Base-by-base conservation (phyloP, 345 rosid genomes). In the Eucalyptus lansdowneana region DNA sequence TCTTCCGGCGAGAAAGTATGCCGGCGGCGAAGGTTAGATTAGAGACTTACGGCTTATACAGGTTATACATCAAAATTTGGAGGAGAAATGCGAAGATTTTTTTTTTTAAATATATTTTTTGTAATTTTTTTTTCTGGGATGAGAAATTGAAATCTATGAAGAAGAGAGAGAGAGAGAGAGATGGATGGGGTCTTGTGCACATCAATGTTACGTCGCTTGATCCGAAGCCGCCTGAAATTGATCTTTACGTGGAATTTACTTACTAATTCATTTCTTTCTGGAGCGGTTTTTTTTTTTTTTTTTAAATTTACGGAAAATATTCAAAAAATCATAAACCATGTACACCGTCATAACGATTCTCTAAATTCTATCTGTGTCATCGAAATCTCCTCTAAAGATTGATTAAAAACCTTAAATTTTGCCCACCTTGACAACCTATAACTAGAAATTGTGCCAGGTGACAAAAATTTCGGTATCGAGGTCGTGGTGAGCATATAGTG, bases 1-100 rank as follows among this genome's bases (percentile, higher is more conserved):
- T 81, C 90, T 90, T 87, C 50, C 54, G 21, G 91, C 85, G 67
- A 88, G 50, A 19, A 89, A 76, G 83, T 11, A 76, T 21, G 3
- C 62, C 62, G 24, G 42, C 40, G 21, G 22, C 42, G 42, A 69
- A 16, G 42, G 80, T 69, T 31, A 34, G 80, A 69, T 0, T 69
- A 69, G 80, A 25, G 62, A 56, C 29, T 27, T 12, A 0, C 31
- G 31, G 69, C 15, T 60, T 60, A 53, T 56, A 4, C 62, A 53
- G 11, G 0, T 53, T 8, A 60, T 27, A 60, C 67, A 60, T 27
- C 67, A 60, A 65, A n/a, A 31, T n/a, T 65, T 0, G 76, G 9
- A 15, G 76, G 40, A 4, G 69, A 56, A 34, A 72, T 6, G 47
- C 47, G 47, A 76, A 76, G 45, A 72, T 10, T 10, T 34, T 72